Evolutionary conservation across 1,284 basidiomycete species (phyloP), one percentile per base, ranked within the genome.

Genomic region (Pseudozyma thailandica): DNA sequence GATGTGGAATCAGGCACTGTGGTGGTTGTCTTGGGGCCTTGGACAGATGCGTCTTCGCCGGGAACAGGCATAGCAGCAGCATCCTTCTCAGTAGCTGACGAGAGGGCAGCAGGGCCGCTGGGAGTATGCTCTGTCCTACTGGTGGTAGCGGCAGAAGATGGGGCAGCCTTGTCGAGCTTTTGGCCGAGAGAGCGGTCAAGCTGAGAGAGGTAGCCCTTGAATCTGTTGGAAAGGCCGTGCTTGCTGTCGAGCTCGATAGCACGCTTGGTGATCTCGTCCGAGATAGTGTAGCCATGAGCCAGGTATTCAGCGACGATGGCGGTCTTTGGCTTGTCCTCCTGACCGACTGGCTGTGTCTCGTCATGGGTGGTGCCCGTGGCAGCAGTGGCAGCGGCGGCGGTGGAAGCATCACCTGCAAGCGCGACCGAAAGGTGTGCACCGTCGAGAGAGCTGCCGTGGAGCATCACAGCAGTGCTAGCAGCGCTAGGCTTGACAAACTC

Each of bases 291-390:
- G 35, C 77, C 77, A 57, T 71, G 65, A 25, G 77, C 77, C 31
- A 79, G 68, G 53, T 74, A 70, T 53, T 79, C 75, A 28, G 77
- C 77, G 28, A 79, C 57, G 56, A 77, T 75, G 50, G 77, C 73
- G 6, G 69, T 74, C 58, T 64, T 69, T 7, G 77, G 77, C 61
- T 79, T 79, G 63, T 79, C 75, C 58, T 79, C 77, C 38, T 79
- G 77, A n/a, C 50, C 62, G 25, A 79, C 55, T 20, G 60, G 59
- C 44, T 56, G 58, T 10, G 51, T 38, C 7, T 68, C 69, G 26
- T 64, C 53, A 46, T 58, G 53, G 15, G 45, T 20, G 16, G 33
- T 21, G 33, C 13, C 31, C 8, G 47, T 28, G 26, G 47, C n/a
- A 25, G 62, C 20, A 38, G 54, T 37, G 12, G 65, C 23, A 20